Conservation (phyloP, 1,284 basidiomycete species). For the Tylopilus sp. region DNA sequence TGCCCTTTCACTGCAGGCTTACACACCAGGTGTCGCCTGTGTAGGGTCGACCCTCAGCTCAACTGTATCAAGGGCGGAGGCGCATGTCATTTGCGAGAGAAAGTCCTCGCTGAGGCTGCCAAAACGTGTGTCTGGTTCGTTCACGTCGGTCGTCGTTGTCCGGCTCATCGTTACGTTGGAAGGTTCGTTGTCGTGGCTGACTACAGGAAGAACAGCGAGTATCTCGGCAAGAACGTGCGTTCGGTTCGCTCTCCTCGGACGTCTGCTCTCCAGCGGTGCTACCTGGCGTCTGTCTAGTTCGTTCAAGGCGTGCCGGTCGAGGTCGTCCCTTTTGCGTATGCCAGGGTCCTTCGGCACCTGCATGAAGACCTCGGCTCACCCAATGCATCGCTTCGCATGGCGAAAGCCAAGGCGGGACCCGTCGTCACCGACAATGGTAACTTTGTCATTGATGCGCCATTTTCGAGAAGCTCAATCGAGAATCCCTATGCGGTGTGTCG, state of each 20-base stretch:
- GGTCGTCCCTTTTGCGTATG: constrained; percentile 95
- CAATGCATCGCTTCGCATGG: constrained; percentile 76
- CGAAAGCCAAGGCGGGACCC: constrained; percentile 81
- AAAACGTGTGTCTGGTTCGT: constrained; percentile 50
- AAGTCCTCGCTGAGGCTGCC: constrained; percentile 96
- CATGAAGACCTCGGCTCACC: constrained; percentile 63
- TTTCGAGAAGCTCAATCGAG: constrained; percentile 64
- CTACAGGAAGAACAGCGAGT: constrained; percentile 85
- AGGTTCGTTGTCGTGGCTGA: constrained; percentile 95
- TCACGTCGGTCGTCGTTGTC: not conserved
- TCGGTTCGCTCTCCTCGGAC: not conserved
- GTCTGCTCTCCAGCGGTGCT: not conserved
- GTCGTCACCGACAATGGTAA: constrained; percentile 96
- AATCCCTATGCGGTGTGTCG: constrained; percentile 63
- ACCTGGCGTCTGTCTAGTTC: constrained; percentile 51
- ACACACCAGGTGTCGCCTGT: constrained; percentile 2
- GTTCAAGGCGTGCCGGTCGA: constrained; percentile 91
- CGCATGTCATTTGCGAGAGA: constrained; percentile 95
- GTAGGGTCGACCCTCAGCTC: constrained; percentile 80
- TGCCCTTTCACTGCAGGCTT: constrained; percentile 9
- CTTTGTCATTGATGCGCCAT: constrained; percentile 92
- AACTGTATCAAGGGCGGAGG: constrained; percentile 99
- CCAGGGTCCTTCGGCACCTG: constrained; percentile 74
- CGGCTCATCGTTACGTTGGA: constrained; percentile 30
- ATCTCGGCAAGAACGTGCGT: constrained; percentile 80